Percentiles rank a stretch among this genome's conserved stretches.
These are phyloP conservation scores for Fomitopsis betulina DNA, from an alignment of 1,284 basidiomycete genomes.

Conservation along the genomic window DNA sequence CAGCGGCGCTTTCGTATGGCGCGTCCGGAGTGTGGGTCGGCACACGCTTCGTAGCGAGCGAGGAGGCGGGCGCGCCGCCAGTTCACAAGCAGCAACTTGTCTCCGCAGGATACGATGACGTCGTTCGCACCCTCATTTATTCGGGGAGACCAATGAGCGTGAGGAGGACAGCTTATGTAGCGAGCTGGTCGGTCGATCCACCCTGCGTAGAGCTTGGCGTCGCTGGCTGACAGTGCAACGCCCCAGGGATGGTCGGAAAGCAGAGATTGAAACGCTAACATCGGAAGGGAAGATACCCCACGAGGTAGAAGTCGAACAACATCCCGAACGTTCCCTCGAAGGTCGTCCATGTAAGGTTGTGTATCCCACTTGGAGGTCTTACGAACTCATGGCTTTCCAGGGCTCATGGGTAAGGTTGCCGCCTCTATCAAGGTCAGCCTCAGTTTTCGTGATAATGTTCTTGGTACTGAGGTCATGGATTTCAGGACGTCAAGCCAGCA, in stretches of 20 bases:
- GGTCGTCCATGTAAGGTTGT: conserved; percentile 50
- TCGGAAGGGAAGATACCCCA: conserved; percentile 72
- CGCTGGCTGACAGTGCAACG: no score
- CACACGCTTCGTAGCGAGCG: conserved; percentile 85
- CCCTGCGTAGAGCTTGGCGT: background rate
- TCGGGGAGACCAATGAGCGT: conserved; percentile 84
- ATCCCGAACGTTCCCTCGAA: conserved; percentile 64
- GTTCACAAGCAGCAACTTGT: conserved; percentile 74
- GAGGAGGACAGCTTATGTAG: conserved; percentile 71
- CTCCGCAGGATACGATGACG: conserved; percentile 68
- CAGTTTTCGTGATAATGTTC: no score
- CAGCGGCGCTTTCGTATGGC: conserved; percentile 76
- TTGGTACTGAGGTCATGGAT: background rate
- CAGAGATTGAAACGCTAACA: conserved; percentile 58
- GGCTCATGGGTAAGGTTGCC: conserved; percentile 87
- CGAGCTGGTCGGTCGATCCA: conserved; percentile 47
- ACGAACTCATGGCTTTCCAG: conserved; percentile 27
- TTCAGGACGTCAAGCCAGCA: conserved; percentile 74
- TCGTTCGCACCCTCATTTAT: conserved; percentile 71
- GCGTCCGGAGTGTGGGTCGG: conserved; percentile 88
- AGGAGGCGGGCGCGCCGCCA: conserved; percentile 77
- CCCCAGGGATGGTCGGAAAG: conserved; percentile 51
- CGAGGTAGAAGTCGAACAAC: conserved; percentile 62
- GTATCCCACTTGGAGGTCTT: background rate
- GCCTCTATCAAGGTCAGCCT: conserved; percentile 61